A percentile compares a stretch with the other conserved stretches of the same genome.
phyloP scores from a whole-genome alignment of 1,284 basidiomycete genomes.

The Heterobasidion parviporum region DNA sequence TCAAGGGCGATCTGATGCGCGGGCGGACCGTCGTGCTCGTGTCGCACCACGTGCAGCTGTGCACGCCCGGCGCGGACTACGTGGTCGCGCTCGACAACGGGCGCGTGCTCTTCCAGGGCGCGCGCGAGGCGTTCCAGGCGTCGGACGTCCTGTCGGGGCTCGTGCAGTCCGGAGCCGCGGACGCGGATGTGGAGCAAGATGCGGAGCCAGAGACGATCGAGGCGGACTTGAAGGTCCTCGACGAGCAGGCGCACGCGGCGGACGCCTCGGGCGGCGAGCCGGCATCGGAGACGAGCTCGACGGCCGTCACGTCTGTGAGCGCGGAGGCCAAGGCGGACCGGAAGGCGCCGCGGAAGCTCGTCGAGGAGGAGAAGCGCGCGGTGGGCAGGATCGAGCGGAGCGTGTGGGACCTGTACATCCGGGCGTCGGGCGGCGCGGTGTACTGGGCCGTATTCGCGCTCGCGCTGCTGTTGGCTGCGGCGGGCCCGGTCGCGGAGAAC shows the following conservation, averaged over 20 bases:
- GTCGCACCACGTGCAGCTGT: conserved; percentile 85
- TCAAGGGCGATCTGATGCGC: conserved; percentile 77
- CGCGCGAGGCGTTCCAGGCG: conserved; percentile 54
- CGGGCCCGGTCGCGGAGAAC: conserved; percentile 76
- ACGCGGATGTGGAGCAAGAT: conserved; percentile 14
- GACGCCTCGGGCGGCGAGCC: conserved; percentile 16
- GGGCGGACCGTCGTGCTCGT: conserved; percentile 81
- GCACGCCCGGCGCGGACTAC: conserved; percentile 60
- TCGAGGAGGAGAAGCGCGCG: conserved; percentile 87
- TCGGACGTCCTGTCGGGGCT: conserved; percentile 63
- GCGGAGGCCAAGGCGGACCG: conserved; percentile 37
- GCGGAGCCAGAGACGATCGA: conserved; percentile 16
- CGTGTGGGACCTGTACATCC: conserved; percentile 79
- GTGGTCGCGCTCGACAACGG: conserved; percentile 85
- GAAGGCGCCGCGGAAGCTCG: conserved; percentile 74
- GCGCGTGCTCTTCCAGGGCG: conserved; percentile 69
- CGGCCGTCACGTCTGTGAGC: conserved; percentile 26
- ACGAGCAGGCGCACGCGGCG: background rate
- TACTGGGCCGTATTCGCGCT: conserved; percentile 71
- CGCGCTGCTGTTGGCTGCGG: conserved; percentile 54
- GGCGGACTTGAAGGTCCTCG: conserved; percentile 3
- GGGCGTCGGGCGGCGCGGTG: conserved; percentile 52
- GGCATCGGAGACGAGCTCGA: conserved; percentile 44
- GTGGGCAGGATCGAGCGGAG: conserved; percentile 72
- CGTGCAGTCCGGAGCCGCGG: conserved; percentile 51